A percentile compares a stretch with the other conserved stretches of the same genome.
phyloP scores from a whole-genome alignment of 257 asterid genomes.

The Dorcoceras hygrometricum region DNA sequence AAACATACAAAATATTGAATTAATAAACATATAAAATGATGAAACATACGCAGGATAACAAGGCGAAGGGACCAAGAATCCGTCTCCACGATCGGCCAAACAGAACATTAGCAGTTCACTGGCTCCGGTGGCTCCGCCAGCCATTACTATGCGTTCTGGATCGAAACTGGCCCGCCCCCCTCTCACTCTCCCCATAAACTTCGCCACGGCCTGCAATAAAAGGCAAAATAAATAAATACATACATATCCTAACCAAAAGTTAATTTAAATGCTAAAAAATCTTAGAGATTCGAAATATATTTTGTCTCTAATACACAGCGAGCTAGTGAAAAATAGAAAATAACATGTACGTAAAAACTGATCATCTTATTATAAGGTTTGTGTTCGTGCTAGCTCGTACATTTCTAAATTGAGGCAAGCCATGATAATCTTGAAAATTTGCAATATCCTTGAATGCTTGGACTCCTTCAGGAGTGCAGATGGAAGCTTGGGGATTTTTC shows the following conservation, averaged over 20 bases:
- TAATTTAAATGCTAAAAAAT: too few relatives aligned
- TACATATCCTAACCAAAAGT: background rate
- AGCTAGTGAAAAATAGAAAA: too few relatives aligned
- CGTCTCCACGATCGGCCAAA: slow-evolving; percentile 78
- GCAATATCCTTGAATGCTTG: slow-evolving; percentile 52
- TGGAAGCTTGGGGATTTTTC: slow-evolving; percentile 59
- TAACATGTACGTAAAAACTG: too few relatives aligned
- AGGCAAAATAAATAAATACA: background rate
- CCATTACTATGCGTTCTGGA: slow-evolving; percentile 72
- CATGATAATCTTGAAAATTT: slow-evolving; percentile 81
- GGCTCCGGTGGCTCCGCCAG: slow-evolving; percentile 92
- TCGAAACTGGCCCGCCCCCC: slow-evolving; percentile 59
- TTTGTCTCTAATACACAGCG: too few relatives aligned
- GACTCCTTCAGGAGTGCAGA: slow-evolving; percentile 61
- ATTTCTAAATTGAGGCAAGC: slow-evolving; percentile 61
- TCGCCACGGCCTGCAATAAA: slow-evolving; percentile 60
- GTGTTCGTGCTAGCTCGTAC: slow-evolving; percentile 25
- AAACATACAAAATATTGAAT: too few relatives aligned
- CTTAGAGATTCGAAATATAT: too few relatives aligned
- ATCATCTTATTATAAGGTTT: too few relatives aligned
- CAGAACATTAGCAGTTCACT: slow-evolving; percentile 59
- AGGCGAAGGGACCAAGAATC: slow-evolving; percentile 72
- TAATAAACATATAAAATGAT: too few relatives aligned
- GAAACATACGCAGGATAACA: slow-evolving; percentile 77
- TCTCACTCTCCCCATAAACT: slow-evolving; percentile 63